Evolutionary conservation across 352 stramenopile genomes (phyloP).

Genomic region (Aphanomyces stellatus): DNA sequence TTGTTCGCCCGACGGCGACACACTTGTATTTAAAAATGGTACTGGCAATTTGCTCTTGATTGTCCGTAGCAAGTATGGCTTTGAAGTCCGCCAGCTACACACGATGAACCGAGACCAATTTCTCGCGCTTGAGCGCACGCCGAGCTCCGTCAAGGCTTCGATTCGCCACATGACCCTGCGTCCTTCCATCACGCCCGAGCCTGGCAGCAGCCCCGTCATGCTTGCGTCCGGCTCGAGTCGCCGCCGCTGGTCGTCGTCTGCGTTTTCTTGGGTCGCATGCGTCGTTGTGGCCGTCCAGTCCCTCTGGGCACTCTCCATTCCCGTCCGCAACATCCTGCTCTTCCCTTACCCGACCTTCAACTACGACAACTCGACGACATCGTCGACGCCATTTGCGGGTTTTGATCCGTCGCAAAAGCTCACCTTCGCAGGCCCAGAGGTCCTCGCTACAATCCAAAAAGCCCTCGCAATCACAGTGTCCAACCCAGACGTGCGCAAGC

Average conservation of each 20-base stretch:
- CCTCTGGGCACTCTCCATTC: slow-evolving; percentile 28
- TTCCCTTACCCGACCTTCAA: slow-evolving; percentile 27
- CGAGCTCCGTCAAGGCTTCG: background rate
- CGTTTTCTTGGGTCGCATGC: background rate
- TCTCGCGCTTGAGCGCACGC: background rate
- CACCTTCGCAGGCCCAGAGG: slow-evolving; percentile 17
- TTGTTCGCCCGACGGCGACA: background rate
- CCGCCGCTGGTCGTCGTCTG: background rate
- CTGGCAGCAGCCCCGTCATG: too few relatives aligned
- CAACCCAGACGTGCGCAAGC: slow-evolving; percentile 22
- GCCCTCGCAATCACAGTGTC: slow-evolving; percentile 23
- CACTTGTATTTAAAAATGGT: background rate
- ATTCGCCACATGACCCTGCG: background rate
- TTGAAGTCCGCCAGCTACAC: background rate
- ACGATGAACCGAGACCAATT: background rate
- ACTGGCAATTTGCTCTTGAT: background rate
- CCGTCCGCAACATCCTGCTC: slow-evolving; percentile 35
- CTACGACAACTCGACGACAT: slow-evolving; percentile 18
- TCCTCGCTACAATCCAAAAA: slow-evolving; percentile 21
- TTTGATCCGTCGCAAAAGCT: background rate
- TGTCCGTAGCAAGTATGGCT: background rate
- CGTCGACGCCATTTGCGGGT: slow-evolving; percentile 8
- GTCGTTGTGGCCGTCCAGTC: slow-evolving; percentile 25
- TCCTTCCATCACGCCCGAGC: too few relatives aligned
- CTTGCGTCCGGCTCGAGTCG: too few relatives aligned